phyloP scores from a whole-genome alignment of 345 rosid species.

The Barbarea vulgaris region DNA sequence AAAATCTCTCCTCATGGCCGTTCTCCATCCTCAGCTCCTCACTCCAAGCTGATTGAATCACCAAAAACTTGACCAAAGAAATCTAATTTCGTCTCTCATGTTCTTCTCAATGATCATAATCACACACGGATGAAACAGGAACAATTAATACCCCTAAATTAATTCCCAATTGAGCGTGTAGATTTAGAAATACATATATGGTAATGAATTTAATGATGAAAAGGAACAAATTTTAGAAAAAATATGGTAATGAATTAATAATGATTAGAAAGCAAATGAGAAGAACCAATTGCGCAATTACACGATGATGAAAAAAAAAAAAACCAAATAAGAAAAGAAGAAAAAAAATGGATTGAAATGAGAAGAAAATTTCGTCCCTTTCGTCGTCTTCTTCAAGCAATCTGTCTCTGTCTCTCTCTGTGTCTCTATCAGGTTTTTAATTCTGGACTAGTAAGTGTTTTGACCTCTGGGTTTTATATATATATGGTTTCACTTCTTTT shows the following conservation, averaged over 20 bases:
- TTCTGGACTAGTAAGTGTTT: conserved; percentile 19
- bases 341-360: neutral
- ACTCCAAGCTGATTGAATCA: conserved; percentile 23
- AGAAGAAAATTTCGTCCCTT: conserved; percentile 35
- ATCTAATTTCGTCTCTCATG: conserved; percentile 17
- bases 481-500: neutral
- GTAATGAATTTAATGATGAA: no score
- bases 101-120: conserved; percentile 10
- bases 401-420: conserved; percentile 30
- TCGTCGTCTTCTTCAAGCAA: conserved; percentile 33
- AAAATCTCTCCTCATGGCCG: conserved; percentile 58
- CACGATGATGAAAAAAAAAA: neutral
- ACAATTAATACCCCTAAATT: neutral
- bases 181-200: no score
- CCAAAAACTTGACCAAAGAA: conserved; percentile 16
- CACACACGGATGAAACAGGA: conserved; percentile 25
- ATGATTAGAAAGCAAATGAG: conserved; percentile 16
- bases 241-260: neutral
- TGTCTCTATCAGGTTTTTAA: conserved; percentile 48
- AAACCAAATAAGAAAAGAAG: neutral
- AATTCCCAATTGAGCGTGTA: no score
- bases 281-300: conserved; percentile 8
- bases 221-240: no score
- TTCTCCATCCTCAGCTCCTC: conserved; percentile 62
- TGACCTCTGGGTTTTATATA: conserved; percentile 23